These are phyloP conservation scores for Otatea glauca DNA, from an alignment of 176 grass and related monocot species.

Conservation along the genomic window DNA sequence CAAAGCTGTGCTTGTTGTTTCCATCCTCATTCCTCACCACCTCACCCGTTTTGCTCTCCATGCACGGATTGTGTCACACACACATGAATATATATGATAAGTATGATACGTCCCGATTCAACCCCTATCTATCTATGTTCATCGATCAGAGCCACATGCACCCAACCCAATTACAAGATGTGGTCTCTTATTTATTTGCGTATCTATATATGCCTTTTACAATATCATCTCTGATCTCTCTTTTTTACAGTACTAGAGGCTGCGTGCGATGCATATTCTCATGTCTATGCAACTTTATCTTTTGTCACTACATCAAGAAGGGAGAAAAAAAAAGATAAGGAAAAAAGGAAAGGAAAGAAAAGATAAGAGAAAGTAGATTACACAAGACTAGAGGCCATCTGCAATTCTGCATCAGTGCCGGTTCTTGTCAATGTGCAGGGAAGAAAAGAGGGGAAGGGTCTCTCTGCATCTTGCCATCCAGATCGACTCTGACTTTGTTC, in stretches of 20 bases:
- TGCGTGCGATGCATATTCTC: constrained; percentile 67
- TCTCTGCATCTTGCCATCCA: constrained; percentile 66
- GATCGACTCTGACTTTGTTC: constrained; percentile 62
- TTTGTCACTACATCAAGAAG: constrained; percentile 39
- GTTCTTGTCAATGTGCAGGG: constrained; percentile 63
- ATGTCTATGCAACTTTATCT: constrained; percentile 66
- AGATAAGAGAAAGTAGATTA: constrained; percentile 35
- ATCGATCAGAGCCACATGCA: constrained; percentile 56
- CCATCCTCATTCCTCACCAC: constrained; percentile 58
- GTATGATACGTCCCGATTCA: not conserved
- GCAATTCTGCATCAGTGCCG: not conserved
- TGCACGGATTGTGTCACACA: constrained; percentile 35
- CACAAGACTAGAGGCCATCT: constrained; percentile 18
- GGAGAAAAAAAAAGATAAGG: not conserved
- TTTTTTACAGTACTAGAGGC: constrained; percentile 51
- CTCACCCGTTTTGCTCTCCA: constrained; percentile 60
- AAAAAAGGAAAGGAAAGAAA: not conserved
- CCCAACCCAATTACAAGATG: constrained; percentile 51
- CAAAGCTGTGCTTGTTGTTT: constrained; percentile 62
- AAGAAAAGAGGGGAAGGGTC: constrained; percentile 83
- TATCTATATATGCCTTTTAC: no score
- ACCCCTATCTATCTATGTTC: not conserved
- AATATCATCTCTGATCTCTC: no score
- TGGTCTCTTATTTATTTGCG: no score
- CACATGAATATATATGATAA: constrained; percentile 2